Percentiles rank a stretch among this genome's conserved stretches.
phyloP scores from a whole-genome alignment of 768 basidiomycete species.

The Favolaschia claudopus region DNA sequence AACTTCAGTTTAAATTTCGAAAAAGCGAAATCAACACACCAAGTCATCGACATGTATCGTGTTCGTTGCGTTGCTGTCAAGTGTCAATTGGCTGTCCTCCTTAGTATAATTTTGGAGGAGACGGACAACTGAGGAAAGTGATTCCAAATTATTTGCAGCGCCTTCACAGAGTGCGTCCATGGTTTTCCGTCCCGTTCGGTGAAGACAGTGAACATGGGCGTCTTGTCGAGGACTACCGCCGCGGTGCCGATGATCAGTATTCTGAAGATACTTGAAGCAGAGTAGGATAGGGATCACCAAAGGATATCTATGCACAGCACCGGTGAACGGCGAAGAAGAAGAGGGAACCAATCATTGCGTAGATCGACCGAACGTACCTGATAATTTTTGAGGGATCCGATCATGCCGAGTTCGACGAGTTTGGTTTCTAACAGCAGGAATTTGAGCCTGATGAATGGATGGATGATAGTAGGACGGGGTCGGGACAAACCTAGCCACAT shows the following conservation, averaged over 20 bases:
- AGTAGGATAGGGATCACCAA: constrained; percentile 62
- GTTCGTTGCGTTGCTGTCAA: constrained; percentile 64
- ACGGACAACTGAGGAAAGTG: constrained; percentile 81
- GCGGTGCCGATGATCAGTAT: not conserved
- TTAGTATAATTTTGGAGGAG: not conserved
- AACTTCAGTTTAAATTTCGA: no score
- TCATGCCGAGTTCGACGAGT: constrained; percentile 85
- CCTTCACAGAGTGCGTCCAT: constrained; percentile 84
- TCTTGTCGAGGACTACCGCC: constrained; percentile 78
- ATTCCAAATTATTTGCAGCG: constrained; percentile 88
- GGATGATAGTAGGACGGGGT: no score
- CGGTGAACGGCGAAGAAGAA: not conserved
- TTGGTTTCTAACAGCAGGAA: no score
- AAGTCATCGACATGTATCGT: constrained; percentile 92
- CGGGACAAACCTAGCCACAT: no score
- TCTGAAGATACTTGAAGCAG: no score
- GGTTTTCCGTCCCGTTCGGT: constrained; percentile 73
- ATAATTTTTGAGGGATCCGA: constrained; percentile 74
- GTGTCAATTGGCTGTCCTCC: not conserved
- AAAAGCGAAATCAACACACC: constrained; percentile 44
- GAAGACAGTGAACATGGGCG: constrained; percentile 89
- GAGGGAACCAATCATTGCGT: not conserved
- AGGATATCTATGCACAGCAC: constrained; percentile 59
- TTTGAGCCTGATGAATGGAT: no score
- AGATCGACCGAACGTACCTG: constrained; percentile 63